Base-by-base conservation (phyloP, 2,329 filamentous ascomycete species). In the Cladosporium sp. region DNA sequence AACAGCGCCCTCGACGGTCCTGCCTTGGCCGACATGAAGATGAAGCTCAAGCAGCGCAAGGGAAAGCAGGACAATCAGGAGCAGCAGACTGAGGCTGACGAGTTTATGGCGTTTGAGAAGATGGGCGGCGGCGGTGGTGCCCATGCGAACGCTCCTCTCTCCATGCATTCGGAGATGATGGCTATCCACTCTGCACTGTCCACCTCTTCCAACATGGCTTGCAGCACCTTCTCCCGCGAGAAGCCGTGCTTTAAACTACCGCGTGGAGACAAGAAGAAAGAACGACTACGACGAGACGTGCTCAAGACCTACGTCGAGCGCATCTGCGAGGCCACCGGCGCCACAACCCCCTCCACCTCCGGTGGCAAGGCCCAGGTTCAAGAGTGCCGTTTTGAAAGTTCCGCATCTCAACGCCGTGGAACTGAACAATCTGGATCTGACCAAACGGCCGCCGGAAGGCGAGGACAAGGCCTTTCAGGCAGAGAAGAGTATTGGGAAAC, bases 141-240 rank as follows among this genome's bases (percentile, higher is more conserved):
- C 49, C 61, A 67, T 24, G 66, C 68, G 47, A 75, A 75, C 55
- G 65, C 65, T 24, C 68, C 71, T 8, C 65, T 80, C 15, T 75
- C 69, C 13, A 77, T 80, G 73, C 76, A 80, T 57, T 73, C 73
- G 3, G 76, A 79, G 68, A 79, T 79, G 75, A 78, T 78, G 74
- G 76, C 76, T 22, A 76, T 80, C 59, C 71, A 74, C 58, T 73
- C 72, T 22, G 75, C 75, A 38, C 70, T 78, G 47, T 65, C 70
- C 36, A 66, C 71, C 45, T 75, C 72, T 45, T 71, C 67, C 56
- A 70, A 69, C 42, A 58, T 72, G 61, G 70, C 71, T 44, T 69
- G 68, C 56, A 71, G 60, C 51, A 64, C 69, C 40, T 64, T 70
- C 65, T 75, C 67, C 47, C 70, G 64, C 60, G 57, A 76, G 70